Percentiles rank a stretch among this genome's conserved stretches.
These are phyloP conservation scores for Plenodomus tracheiphilus DNA, from an alignment of 2,329 filamentous ascomycete species.

Conservation along the genomic window DNA sequence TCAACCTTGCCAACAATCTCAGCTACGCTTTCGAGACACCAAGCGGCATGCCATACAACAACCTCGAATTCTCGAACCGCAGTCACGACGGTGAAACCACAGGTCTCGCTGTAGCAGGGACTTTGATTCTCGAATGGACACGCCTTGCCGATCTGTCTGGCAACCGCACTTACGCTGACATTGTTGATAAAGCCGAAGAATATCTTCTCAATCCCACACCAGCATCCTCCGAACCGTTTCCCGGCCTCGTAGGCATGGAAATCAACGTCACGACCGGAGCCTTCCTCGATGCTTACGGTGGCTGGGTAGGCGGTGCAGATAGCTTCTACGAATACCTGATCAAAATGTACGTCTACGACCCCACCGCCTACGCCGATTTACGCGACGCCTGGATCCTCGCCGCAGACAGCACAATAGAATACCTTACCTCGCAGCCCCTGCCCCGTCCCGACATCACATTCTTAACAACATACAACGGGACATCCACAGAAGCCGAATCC, in stretches of 20 bases:
- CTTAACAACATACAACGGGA: constrained; percentile 61
- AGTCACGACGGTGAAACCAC: constrained; percentile 59
- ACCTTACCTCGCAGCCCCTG: constrained; percentile 70
- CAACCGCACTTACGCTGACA: constrained; percentile 64
- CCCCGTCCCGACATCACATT: constrained; percentile 73
- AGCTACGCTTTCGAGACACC: constrained; percentile 78
- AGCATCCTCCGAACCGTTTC: constrained; percentile 68
- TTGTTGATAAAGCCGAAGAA: constrained; percentile 69
- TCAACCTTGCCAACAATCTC: constrained; percentile 70
- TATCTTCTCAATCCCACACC: constrained; percentile 72
- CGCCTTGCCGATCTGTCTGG: constrained; percentile 75
- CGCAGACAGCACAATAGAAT: constrained; percentile 72
- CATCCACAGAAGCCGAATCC: constrained; percentile 42
- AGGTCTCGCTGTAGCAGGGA: constrained; percentile 75
- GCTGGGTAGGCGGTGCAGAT: constrained; percentile 77
- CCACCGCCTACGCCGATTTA: constrained; percentile 64
- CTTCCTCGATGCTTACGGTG: constrained; percentile 69
- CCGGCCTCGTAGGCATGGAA: constrained; percentile 71
- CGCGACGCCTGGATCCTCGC: constrained; percentile 74
- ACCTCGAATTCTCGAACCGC: constrained; percentile 61
- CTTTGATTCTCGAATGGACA: constrained; percentile 82
- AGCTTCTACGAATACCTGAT: constrained; percentile 89
- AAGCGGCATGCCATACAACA: constrained; percentile 73
- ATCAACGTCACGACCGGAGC: constrained; percentile 67
- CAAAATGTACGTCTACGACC: constrained; percentile 87